phyloP scores from a whole-genome alignment of 2,329 filamentous ascomycete genomes.

The Biscogniauxia marginata region DNA sequence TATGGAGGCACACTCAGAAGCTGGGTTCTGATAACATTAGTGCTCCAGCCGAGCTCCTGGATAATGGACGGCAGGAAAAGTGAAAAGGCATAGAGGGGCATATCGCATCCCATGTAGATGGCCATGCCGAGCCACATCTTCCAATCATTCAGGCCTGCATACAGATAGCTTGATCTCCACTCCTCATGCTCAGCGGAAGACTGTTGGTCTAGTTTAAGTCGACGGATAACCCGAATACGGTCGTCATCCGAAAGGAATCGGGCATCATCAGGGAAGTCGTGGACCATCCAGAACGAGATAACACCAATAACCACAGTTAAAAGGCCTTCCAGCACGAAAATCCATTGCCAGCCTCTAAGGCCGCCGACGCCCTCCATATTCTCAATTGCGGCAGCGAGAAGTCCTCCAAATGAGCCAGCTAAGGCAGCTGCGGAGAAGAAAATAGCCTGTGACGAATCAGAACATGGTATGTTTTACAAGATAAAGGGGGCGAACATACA shows the following conservation, averaged over 20 bases:
- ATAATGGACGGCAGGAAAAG: constrained; percentile 82
- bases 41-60: constrained; percentile 45
- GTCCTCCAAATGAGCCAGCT: constrained; percentile 74
- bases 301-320: constrained; percentile 68
- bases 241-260: constrained; percentile 70
- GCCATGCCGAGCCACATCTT: constrained; percentile 76
- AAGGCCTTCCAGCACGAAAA: constrained; percentile 69
- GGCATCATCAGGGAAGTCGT: constrained; percentile 78
- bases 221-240: constrained; percentile 67
- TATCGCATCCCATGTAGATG: constrained; percentile 76
- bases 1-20: constrained; percentile 76
- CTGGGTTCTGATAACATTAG: constrained; percentile 59
- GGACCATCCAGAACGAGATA: constrained; percentile 72
- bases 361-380: constrained; percentile 65
- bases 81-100: constrained; percentile 72
- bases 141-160: constrained; percentile 73
- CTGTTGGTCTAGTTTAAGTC: constrained; percentile 71
- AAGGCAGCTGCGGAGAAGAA: constrained; percentile 84
- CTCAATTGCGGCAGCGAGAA: constrained; percentile 69
- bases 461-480: not conserved
- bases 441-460: constrained; percentile 49
- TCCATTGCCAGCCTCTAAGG: constrained; percentile 61
- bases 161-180: constrained; percentile 72
- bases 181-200: constrained; percentile 71
- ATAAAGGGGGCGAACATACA: constrained; percentile 27